Evolutionary conservation across 768 basidiomycete species (phyloP), one percentile per base, ranked within the genome.

Genomic region (Amanita fuliginea): DNA sequence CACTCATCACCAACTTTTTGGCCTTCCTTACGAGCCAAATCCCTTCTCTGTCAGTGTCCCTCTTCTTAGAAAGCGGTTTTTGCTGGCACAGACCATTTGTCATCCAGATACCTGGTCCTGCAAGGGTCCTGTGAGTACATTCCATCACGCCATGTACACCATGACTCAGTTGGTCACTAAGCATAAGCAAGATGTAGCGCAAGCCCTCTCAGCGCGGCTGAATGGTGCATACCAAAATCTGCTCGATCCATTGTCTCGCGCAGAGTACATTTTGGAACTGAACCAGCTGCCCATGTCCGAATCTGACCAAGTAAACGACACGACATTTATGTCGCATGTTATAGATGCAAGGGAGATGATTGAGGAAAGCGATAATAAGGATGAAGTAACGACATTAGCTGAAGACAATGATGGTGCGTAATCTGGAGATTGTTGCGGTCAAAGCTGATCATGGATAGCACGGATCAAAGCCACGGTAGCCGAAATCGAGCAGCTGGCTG

Each of bases 51-150:
- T 97, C 37, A 80, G 92, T 59, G 57, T 73, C 13, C 57, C 64
- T 1, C 66, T 73, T 16, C 66, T 96, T 51, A 83, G 80, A 62
- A 67, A 69, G 32, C 73, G 75, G 24, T 94, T 90, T 61, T 68
- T 85, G 30, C 67, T 74, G 41, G 77, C 85, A 3, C 93, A 95
- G 60, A 72, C 79, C 18, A 67, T 78, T 18, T 81, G 88, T 46
- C 93, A 97, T 68, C 93, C 93, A 0, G 93, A 97, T 62, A 73
- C 80, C 10, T 95, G 87, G 84, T 75, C 80, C 30, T 75, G 78
- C 26, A 74, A 77, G 58, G 79, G 80, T 49, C 64, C 74, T 52
- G 86, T 85, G 64, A 59, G 64, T 66, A 18, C 46, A 36, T n/a
- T 49, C 7, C 32, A 16, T 30, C n/a, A 32, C 14, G 43, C 52